Evolutionary conservation across 805 yeast genomes (phyloP).

Genomic region (Kodamaea nitidulidarum): DNA sequence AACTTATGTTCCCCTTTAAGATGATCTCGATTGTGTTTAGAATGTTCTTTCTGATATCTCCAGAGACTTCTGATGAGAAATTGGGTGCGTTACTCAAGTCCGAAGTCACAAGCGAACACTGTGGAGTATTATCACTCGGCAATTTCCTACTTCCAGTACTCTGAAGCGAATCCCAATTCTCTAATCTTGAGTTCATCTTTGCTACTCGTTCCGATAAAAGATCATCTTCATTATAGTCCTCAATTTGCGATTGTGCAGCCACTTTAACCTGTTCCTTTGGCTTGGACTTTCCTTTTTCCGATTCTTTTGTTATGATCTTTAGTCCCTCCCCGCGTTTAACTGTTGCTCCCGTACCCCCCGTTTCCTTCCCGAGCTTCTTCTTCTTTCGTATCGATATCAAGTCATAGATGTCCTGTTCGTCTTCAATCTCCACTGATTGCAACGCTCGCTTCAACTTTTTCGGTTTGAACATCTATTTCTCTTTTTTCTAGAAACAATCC

Average conservation of each 20-base stretch:
- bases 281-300: not conserved
- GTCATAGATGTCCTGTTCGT: slow-evolving; percentile 15
- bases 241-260: not conserved
- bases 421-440: slow-evolving; percentile 10
- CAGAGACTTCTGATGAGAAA: not conserved
- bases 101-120: no score
- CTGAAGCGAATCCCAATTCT: slow-evolving; percentile 1
- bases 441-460: slow-evolving; percentile 1
- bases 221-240: not conserved
- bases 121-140: no score
- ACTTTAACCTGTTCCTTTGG: no score
- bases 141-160: not conserved
- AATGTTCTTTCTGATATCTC: not conserved
- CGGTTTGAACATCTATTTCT: not conserved
- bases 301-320: not conserved
- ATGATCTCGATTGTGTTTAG: slow-evolving; percentile 1
- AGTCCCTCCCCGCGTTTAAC: not conserved
- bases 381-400: slow-evolving; percentile 10
- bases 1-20: not conserved
- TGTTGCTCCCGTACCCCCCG: no score
- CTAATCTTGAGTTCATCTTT: slow-evolving; percentile 7
- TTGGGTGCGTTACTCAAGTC: no score
- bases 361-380: slow-evolving; percentile 4
- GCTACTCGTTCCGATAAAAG: slow-evolving; percentile 8
- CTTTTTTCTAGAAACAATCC: not conserved